Evolutionary conservation across 352 stramenopile species (phyloP).

Genomic region (Phytophthora citricola): DNA sequence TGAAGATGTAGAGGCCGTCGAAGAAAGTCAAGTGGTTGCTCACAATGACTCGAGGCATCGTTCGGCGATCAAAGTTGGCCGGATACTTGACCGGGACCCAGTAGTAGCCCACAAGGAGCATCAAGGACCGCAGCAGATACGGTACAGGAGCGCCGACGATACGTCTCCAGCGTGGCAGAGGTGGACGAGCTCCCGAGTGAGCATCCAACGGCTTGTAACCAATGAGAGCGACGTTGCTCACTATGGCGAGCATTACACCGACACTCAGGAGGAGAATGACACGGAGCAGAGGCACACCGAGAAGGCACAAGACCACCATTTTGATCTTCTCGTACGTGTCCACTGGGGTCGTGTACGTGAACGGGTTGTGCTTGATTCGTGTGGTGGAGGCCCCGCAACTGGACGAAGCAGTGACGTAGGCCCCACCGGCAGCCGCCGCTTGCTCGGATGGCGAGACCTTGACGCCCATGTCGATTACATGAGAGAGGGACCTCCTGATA

Average conservation of each 20-base stretch:
- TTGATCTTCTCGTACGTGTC: conserved; percentile 68
- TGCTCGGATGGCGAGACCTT: conserved; percentile 29
- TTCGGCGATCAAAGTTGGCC: conserved; percentile 29
- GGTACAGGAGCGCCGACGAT: conserved; percentile 43
- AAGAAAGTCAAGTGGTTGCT: conserved; percentile 80
- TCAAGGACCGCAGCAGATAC: conserved; percentile 50
- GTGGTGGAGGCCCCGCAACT: conserved; percentile 11
- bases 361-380: conserved; percentile 50
- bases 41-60: conserved; percentile 58
- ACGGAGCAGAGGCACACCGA: conserved; percentile 66
- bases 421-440: conserved; percentile 17
- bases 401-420: conserved; percentile 35
- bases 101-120: conserved; percentile 76
- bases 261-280: conserved; percentile 50
- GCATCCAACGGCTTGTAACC: conserved; percentile 56
- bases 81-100: conserved; percentile 63
- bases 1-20: conserved; percentile 69
- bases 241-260: conserved; percentile 39
- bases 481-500: conserved; percentile 15
- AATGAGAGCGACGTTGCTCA: conserved; percentile 59
- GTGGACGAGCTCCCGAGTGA: conserved; percentile 27
- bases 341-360: conserved; percentile 63
- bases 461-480: conserved; percentile 33
- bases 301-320: conserved; percentile 58
- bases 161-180: conserved; percentile 55